These are phyloP conservation scores for Irpex sp. DNA, from an alignment of 1,284 basidiomycete species.

Conservation along the genomic window DNA sequence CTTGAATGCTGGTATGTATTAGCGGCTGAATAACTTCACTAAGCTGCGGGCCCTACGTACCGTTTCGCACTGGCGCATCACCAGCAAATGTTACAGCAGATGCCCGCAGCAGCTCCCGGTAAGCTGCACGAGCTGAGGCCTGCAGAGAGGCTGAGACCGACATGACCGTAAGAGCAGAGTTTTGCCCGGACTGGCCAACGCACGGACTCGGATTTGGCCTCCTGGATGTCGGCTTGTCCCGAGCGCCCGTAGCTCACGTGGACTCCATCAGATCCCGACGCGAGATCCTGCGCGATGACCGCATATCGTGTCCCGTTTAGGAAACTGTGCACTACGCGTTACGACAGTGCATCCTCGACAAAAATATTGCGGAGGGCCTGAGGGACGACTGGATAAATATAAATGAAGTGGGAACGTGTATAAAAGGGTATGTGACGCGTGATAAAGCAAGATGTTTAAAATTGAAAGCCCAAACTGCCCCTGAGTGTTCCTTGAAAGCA, in stretches of 20 bases:
- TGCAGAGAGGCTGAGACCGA: conserved; percentile 27
- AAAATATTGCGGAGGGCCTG: conserved; percentile 5
- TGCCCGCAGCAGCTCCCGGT: conserved; percentile 64
- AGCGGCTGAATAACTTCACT: not conserved
- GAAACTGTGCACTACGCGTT: conserved; percentile 30
- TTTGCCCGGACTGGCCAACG: not conserved
- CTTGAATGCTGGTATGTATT: conserved; percentile 52
- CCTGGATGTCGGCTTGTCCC: not conserved
- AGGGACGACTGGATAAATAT: not conserved
- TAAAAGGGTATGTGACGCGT: not conserved
- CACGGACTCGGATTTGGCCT: not conserved
- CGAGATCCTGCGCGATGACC: conserved; percentile 33
- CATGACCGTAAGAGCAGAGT: conserved; percentile 16
- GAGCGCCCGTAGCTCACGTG: conserved; percentile 14
- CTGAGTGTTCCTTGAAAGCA: conserved; percentile 2
- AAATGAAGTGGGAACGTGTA: not conserved
- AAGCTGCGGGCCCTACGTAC: conserved; percentile 15
- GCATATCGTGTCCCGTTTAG: conserved; percentile 40
- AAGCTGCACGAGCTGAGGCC: conserved; percentile 63
- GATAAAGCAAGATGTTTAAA: not conserved
- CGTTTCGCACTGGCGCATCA: conserved; percentile 19
- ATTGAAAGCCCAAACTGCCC: not conserved
- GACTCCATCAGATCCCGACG: conserved; percentile 17
- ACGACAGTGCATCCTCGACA: conserved; percentile 11
- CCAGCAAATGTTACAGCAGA: conserved; percentile 64